Evolutionary conservation across 2,329 filamentous ascomycete genomes (phyloP), one percentile per base, ranked within the genome.

Genomic region (Aspergillus tamarii): DNA sequence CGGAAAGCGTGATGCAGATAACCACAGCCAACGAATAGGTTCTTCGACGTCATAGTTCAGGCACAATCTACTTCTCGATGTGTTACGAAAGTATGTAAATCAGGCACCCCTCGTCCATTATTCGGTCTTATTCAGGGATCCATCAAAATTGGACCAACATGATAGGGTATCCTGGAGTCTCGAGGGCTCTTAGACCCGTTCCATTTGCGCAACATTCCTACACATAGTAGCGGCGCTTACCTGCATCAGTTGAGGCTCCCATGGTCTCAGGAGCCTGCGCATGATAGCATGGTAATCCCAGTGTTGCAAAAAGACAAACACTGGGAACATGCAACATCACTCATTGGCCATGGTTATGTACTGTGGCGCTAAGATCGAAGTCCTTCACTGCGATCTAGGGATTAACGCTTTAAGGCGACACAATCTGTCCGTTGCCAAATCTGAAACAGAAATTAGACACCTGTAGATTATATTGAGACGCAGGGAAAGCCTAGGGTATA

Each of bases 141-240:
- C 41, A 32, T 36, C 28, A 46, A 55, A 30, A 11, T 60, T 43
- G 46, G 23, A 16, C 46, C 19, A 28, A 57, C 19, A 63, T 62
- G 61, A 65, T 66, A 65, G 61, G 62, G 50, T 58, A 32, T 55
- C 23, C 43, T 52, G 56, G 34, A 14, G 54, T 39, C 39, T 9
- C 23, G 30, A 36, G 23, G n/a, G n/a, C 32, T 12, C 39, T 46
- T 30, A 23, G 41, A 41, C 45, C n/a, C 23, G 23, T 32, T 1
- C 61, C 48, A 54, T 57, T 57, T 59, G 61, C 61, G 48, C 10
- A 41, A 63, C 56, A 60, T 43, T 26, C 64, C 67, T 59, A 28
- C 45, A 69, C 68, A 69, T 70, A 67, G 69, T 46, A 66, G 54
- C 65, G 50, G 67, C 69, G 69, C 67, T 50, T 70, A 70, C 12